Conservation (phyloP, 2,329 filamentous ascomycete species). For the Alternaria triticina region DNA sequence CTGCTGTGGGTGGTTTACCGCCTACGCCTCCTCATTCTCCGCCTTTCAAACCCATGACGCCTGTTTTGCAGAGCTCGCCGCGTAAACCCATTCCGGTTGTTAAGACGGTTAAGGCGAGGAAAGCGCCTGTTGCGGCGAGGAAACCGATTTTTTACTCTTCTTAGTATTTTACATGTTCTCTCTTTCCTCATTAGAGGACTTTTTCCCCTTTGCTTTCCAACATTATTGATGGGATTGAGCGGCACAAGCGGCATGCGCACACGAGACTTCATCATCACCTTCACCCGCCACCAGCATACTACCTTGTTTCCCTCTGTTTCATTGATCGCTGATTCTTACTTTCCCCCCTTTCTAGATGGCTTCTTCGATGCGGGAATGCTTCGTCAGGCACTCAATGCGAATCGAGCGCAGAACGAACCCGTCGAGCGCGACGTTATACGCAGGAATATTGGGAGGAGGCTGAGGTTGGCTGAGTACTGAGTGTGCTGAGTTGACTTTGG, state of each 20-base stretch:
- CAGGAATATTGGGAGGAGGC: slow-evolving; percentile 75
- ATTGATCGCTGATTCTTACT: slow-evolving; percentile 32
- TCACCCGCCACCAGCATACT: not conserved
- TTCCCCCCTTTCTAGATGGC: slow-evolving; percentile 68
- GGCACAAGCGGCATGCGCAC: not conserved
- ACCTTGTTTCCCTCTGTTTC: not conserved
- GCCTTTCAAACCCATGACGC: slow-evolving; percentile 42
- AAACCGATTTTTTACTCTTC: slow-evolving; percentile 27
- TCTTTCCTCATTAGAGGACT: not conserved
- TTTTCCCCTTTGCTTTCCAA: not conserved
- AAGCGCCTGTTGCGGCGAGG: slow-evolving; percentile 27
- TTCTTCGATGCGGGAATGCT: slow-evolving; percentile 99
- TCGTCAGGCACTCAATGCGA: slow-evolving; percentile 81
- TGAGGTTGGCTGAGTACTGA: slow-evolving; percentile 73
- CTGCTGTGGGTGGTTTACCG: slow-evolving; percentile 6
- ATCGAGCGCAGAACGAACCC: slow-evolving; percentile 54
- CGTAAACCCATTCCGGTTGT: slow-evolving; percentile 22
- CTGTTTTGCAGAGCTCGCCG: slow-evolving; percentile 39
- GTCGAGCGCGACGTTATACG: slow-evolving; percentile 67
- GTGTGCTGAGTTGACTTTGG: not conserved
- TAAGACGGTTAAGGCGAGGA: slow-evolving; percentile 27
- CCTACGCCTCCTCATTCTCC: slow-evolving; percentile 47
- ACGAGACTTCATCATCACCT: slow-evolving; percentile 2
- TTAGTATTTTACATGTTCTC: not conserved
- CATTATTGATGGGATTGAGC: not conserved